A percentile compares a stretch with the other conserved stretches of the same genome.
These are phyloP conservation scores for Globisporangium solare DNA, from an alignment of 352 stramenopile genomes.

Conservation along the genomic window DNA sequence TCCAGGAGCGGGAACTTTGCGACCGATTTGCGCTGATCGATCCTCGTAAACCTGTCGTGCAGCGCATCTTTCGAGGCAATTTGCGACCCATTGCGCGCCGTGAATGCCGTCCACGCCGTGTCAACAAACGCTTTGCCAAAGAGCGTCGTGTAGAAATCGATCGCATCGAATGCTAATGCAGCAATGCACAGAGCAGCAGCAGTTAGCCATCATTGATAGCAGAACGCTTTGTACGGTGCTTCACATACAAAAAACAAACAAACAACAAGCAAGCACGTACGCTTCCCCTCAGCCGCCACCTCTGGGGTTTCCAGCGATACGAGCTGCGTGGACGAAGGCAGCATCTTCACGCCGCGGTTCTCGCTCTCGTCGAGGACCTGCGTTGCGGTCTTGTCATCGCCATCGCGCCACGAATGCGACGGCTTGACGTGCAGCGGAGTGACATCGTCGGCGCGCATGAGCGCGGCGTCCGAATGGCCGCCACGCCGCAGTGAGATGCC, in stretches of 20 bases:
- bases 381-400: slow-evolving; percentile 27
- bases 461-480: neutral
- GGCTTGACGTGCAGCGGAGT: slow-evolving; percentile 40
- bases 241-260: too few species aligned
- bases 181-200: neutral
- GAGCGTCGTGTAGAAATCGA: slow-evolving; percentile 52
- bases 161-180: slow-evolving; percentile 32
- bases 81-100: slow-evolving; percentile 23
- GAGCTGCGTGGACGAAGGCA: neutral
- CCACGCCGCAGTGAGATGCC: slow-evolving; percentile 9
- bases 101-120: slow-evolving; percentile 44
- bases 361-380: neutral
- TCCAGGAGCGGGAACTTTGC: slow-evolving; percentile 24
- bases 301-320: neutral
- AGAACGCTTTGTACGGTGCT: too few species aligned
- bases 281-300: neutral
- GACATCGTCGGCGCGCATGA: neutral
- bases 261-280: slow-evolving; percentile 3
- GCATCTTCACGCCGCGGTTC: neutral
- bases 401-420: slow-evolving; percentile 62
- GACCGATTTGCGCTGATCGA: slow-evolving; percentile 47
- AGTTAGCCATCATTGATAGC: neutral
- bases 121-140: slow-evolving; percentile 65
- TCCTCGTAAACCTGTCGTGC: slow-evolving; percentile 27
- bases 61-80: slow-evolving; percentile 27